Evolutionary conservation across 805 yeast genomes (phyloP).

Genomic region (Sugiyamaella mastotermitis): DNA sequence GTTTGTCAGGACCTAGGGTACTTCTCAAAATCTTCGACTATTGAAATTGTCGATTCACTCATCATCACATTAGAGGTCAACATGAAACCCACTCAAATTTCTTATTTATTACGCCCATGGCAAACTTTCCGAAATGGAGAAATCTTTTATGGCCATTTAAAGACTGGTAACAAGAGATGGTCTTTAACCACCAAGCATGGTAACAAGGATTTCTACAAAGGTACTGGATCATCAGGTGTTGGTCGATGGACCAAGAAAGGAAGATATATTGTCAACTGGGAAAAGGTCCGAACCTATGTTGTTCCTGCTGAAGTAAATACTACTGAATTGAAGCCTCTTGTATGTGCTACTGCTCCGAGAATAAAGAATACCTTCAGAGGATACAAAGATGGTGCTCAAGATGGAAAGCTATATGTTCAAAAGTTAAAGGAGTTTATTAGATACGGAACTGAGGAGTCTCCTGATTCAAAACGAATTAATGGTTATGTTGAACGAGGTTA

Average conservation of each 20-base stretch:
- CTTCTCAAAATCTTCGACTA: too few relatives aligned
- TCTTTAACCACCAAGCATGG: constrained; percentile 90
- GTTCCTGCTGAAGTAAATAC: constrained; percentile 50
- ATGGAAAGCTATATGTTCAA: constrained; percentile 64
- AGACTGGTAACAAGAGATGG: constrained; percentile 72
- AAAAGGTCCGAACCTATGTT: constrained; percentile 83
- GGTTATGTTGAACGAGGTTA: constrained; percentile 23
- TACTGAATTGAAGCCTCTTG: constrained; percentile 61
- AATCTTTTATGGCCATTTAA: constrained; percentile 72
- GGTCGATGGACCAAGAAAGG: constrained; percentile 76
- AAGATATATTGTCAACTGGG: constrained; percentile 72
- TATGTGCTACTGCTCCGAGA: constrained; percentile 66
- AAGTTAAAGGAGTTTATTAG: constrained; percentile 72
- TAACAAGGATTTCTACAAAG: constrained; percentile 89
- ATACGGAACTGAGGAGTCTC: constrained; percentile 46
- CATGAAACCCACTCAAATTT: constrained; percentile 31
- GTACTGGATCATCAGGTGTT: constrained; percentile 91
- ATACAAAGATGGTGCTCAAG: constrained; percentile 62
- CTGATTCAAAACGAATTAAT: constrained; percentile 18
- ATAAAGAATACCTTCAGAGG: constrained; percentile 66
- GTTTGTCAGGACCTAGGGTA: too few relatives aligned
- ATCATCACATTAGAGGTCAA: constrained; percentile 4
- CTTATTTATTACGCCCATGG: constrained; percentile 79
- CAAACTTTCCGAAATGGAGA: constrained; percentile 77
- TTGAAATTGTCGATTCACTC: too few relatives aligned